Percentiles rank a stretch among this genome's conserved stretches.
phyloP scores from a whole-genome alignment of 371 early-diverging fungal species.

The Mortierella polycephala region DNA sequence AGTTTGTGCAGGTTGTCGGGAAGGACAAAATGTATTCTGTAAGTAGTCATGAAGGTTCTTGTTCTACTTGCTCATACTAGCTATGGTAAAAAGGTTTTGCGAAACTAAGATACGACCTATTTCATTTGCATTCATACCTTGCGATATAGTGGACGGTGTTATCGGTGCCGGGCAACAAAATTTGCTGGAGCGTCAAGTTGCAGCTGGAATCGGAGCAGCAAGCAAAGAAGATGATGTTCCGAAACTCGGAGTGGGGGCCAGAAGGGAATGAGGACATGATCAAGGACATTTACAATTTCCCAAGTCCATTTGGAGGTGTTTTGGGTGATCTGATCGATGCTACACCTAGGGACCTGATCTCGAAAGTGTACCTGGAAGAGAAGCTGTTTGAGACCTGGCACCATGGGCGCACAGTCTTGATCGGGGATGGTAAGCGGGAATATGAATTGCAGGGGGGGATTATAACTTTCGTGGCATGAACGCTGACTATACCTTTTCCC shows the following conservation, averaged over 20 bases:
- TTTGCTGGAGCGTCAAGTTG: constrained; percentile 19
- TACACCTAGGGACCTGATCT: constrained; percentile 22
- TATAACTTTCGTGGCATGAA: neutral
- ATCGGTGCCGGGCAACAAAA: constrained; percentile 16
- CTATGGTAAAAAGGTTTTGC: too few species aligned
- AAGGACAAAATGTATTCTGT: constrained; percentile 4
- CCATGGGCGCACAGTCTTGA: constrained; percentile 20
- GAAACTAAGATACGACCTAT: neutral
- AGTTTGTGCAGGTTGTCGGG: constrained; percentile 12
- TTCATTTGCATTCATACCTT: neutral
- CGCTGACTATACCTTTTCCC: neutral
- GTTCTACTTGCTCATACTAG: too few species aligned
- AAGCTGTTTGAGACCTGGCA: constrained; percentile 35
- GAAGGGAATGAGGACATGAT: constrained; percentile 11
- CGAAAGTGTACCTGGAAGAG: constrained; percentile 36
- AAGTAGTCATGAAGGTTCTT: neutral
- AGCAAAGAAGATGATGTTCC: constrained; percentile 8
- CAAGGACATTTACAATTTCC: constrained; percentile 6
- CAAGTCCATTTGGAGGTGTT: constrained; percentile 20
- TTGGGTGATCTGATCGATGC: constrained; percentile 27
- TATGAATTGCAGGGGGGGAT: neutral
- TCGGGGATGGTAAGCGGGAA: constrained; percentile 33
- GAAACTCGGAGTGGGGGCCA: constrained; percentile 33
- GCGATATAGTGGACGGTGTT: constrained; percentile 14
- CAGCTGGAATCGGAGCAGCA: constrained; percentile 12